These are phyloP conservation scores for Protostelium mycophagum DNA, from an alignment of 78 protist species.

Conservation along the genomic window DNA sequence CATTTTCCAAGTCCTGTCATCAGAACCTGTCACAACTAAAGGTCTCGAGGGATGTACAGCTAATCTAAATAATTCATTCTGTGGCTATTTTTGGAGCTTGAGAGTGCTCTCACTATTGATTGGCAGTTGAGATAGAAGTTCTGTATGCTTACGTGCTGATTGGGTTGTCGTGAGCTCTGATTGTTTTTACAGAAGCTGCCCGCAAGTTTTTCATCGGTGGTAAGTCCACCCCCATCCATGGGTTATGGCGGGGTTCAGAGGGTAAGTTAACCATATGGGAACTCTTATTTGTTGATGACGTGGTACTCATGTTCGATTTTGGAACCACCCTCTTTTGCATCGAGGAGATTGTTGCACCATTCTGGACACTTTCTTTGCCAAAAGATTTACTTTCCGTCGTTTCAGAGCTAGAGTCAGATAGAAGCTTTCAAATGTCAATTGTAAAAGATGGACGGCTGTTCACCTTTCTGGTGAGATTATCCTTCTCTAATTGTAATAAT, in stretches of 20 bases:
- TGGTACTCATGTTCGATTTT: neutral
- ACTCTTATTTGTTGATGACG: neutral
- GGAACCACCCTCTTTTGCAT: neutral
- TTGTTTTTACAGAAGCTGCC: slow-evolving; percentile 1
- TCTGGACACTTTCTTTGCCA: no score
- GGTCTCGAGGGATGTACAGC: slow-evolving; percentile 71
- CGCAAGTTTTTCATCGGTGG: neutral
- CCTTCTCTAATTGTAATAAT: neutral
- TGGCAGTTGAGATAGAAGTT: no score
- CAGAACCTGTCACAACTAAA: slow-evolving; percentile 70
- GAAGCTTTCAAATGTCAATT: no score
- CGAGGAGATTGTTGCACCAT: neutral
- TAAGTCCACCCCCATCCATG: neutral
- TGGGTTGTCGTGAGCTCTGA: slow-evolving; percentile 39
- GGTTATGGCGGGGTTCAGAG: neutral
- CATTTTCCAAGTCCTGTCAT: slow-evolving; percentile 82
- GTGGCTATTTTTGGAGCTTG: neutral
- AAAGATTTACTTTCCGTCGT: no score
- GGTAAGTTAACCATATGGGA: neutral
- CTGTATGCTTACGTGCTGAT: neutral
- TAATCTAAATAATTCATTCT: neutral
- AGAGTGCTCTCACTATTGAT: no score
- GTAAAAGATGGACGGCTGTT: neutral
- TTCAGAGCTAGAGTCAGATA: no score
- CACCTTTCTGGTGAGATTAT: neutral